A percentile compares a stretch with the other conserved stretches of the same genome.
Conservation (phyloP, 768 basidiomycete species). For the Dioszegia crocea region DNA sequence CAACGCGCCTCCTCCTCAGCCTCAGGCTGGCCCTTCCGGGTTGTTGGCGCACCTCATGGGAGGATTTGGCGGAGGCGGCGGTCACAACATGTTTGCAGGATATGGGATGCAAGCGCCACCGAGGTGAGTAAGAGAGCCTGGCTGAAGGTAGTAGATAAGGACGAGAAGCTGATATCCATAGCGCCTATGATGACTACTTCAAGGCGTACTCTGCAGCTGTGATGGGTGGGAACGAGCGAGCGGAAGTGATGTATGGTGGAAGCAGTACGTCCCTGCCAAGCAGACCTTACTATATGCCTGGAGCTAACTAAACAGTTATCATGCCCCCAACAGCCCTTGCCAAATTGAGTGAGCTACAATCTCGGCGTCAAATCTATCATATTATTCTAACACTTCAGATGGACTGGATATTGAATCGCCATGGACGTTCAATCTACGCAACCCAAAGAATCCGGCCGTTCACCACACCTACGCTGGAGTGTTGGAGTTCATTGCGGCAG, state of each 20-base stretch:
- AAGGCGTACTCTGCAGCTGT: slow-evolving; percentile 94
- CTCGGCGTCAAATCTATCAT: neutral
- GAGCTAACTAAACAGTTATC: slow-evolving; percentile 61
- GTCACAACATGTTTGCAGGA: slow-evolving; percentile 12
- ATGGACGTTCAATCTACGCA: slow-evolving; percentile 94
- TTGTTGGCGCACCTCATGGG: slow-evolving; percentile 43
- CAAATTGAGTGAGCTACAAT: slow-evolving; percentile 58
- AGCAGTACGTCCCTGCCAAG: slow-evolving; percentile 68
- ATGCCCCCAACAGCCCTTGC: slow-evolving; percentile 96
- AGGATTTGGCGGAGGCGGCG: slow-evolving; percentile 34
- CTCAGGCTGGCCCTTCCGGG: slow-evolving; percentile 28
- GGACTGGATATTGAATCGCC: slow-evolving; percentile 82
- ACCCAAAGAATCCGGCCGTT: slow-evolving; percentile 75
- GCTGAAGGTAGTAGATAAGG: neutral
- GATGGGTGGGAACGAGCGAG: slow-evolving; percentile 76
- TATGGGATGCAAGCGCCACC: slow-evolving; percentile 11
- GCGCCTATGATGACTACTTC: slow-evolving; percentile 84
- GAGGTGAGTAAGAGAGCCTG: neutral
- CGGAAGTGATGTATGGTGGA: slow-evolving; percentile 92
- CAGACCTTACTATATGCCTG: no score
- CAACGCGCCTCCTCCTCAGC: slow-evolving; percentile 17
- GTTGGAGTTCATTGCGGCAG: slow-evolving; percentile 96
- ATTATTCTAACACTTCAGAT: slow-evolving; percentile 48
- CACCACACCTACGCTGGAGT: slow-evolving; percentile 90
- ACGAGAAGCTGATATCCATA: slow-evolving; percentile 18